Percentiles rank a stretch among this genome's conserved stretches.
Conservation (phyloP, 352 stramenopile species). For the Pythium oligandrum region DNA sequence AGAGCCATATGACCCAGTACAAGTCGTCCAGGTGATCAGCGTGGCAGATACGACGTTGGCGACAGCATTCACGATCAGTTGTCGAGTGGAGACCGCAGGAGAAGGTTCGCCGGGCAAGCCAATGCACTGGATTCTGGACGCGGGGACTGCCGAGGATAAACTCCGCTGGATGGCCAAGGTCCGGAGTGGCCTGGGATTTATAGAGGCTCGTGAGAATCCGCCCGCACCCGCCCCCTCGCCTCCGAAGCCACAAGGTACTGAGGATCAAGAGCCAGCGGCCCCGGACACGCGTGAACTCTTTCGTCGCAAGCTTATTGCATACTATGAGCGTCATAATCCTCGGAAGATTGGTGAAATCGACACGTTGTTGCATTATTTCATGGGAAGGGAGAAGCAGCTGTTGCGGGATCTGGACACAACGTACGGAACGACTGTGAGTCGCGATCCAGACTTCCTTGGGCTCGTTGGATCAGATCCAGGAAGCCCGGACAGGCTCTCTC, state of each 20-base stretch:
- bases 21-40: slow-evolving; percentile 30
- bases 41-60: neutral
- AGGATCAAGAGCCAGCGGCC: neutral
- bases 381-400: slow-evolving; percentile 49
- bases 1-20: slow-evolving; percentile 28
- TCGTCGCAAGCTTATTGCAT: slow-evolving; percentile 62
- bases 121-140: slow-evolving; percentile 27
- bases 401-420: slow-evolving; percentile 54
- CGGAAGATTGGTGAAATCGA: slow-evolving; percentile 85
- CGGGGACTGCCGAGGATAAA: slow-evolving; percentile 35
- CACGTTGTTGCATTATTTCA: slow-evolving; percentile 54
- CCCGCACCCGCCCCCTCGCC: no score
- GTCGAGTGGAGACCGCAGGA: neutral
- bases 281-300: slow-evolving; percentile 3
- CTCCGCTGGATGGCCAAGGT: slow-evolving; percentile 54
- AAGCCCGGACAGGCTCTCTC: neutral
- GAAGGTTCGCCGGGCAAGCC: neutral
- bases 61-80: neutral
- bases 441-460: slow-evolving; percentile 23
- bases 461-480: slow-evolving; percentile 4
- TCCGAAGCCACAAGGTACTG: no score
- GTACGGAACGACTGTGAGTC: slow-evolving; percentile 39
- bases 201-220: slow-evolving; percentile 8
- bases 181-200: slow-evolving; percentile 32
- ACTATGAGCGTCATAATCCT: slow-evolving; percentile 90